phyloP scores from a whole-genome alignment of 441 rosid species.

The Eruca vesicaria region DNA sequence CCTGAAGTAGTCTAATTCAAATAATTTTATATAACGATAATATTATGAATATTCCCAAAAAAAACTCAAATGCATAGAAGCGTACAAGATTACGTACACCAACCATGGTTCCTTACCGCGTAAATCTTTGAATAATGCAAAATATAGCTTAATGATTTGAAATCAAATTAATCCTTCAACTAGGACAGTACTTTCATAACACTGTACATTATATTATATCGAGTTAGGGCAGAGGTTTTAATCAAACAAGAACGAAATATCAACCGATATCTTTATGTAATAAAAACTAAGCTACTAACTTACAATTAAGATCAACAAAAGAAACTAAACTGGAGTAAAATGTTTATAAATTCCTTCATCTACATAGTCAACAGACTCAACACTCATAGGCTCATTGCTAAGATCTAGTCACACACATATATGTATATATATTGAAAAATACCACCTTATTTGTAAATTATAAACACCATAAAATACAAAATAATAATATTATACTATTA shows the following conservation, averaged over 20 bases:
- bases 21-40: background rate
- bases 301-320: background rate
- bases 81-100: slow-evolving; percentile 15
- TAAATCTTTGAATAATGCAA: background rate
- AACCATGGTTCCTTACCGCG: slow-evolving; percentile 30
- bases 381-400: background rate
- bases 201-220: background rate
- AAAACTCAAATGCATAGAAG: slow-evolving; percentile 9
- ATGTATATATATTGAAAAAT: no score
- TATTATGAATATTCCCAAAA: background rate
- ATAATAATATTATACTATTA: no score
- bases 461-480: no score
- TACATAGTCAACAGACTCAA: background rate
- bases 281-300: background rate
- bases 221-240: background rate
- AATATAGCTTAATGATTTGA: background rate
- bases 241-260: background rate
- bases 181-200: background rate
- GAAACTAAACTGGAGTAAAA: background rate
- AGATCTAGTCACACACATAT: background rate
- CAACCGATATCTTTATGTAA: background rate
- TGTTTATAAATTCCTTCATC: background rate
- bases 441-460: no score
- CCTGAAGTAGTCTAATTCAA: background rate
- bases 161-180: background rate